phyloP scores from a whole-genome alignment of 2,329 filamentous ascomycete species.

The Plenodomus lindquistii region DNA sequence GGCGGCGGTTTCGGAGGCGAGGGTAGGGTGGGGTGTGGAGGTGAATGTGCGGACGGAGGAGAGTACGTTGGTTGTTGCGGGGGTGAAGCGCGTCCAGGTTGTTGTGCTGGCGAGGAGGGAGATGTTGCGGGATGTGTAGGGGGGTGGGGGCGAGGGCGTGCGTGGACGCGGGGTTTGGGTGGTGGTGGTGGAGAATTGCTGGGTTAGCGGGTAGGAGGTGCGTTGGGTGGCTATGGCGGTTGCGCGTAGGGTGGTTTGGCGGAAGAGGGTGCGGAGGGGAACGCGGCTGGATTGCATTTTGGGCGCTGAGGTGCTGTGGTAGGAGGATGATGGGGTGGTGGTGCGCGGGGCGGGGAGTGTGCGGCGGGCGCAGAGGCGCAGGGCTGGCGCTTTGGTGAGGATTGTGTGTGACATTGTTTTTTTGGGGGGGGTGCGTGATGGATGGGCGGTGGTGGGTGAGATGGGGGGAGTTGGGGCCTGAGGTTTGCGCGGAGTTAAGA shows the following conservation, averaged over 20 bases:
- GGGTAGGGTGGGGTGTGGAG: conserved; percentile 2
- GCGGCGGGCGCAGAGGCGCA: conserved; percentile 13
- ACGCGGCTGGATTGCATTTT: conserved; percentile 30
- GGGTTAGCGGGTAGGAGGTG: conserved; percentile 22
- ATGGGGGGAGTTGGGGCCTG: conserved; percentile 15
- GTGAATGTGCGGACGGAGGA: conserved; percentile 40
- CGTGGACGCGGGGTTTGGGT: conserved; percentile 15
- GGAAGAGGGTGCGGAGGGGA: conserved; percentile 35
- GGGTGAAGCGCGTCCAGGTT: conserved; percentile 41
- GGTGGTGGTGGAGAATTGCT: conserved; percentile 20
- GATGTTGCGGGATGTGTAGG: conserved; percentile 29
- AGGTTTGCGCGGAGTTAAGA: conserved; percentile 20
- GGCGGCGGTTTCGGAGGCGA: conserved; percentile 2
- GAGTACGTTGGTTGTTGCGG: conserved; percentile 28
- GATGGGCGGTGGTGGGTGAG: conserved; percentile 6
- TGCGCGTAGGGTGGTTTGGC: conserved; percentile 31
- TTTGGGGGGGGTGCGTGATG: conserved; percentile 1
- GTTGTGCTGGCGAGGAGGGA: conserved; percentile 27
- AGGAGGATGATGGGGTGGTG: too few relatives aligned
- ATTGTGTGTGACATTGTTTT: conserved; percentile 24
- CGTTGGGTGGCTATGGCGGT: conserved; percentile 26
- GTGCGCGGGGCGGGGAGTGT: conserved; percentile 10
- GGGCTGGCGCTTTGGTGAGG: conserved; percentile 13
- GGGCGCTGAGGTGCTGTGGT: conserved; percentile 19
- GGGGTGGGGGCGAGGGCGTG: conserved; percentile 27